phyloP scores from a whole-genome alignment of 768 basidiomycete genomes.

The Lentinula detonsa region DNA sequence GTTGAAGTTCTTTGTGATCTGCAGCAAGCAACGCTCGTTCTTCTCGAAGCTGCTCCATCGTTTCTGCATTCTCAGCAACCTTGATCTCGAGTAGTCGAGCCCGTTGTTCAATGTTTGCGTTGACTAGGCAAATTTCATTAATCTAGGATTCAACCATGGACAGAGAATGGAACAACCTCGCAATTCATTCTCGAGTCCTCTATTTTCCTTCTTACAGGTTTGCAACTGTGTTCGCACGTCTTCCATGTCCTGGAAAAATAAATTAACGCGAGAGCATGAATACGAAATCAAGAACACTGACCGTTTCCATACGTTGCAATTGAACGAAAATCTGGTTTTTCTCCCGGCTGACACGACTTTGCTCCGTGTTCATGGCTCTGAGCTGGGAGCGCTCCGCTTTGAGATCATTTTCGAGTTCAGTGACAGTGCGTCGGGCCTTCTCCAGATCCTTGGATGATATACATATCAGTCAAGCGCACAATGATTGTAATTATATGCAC shows the following conservation, averaged over 20 bases:
- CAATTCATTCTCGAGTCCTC: constrained; percentile 67
- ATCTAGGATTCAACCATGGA: not conserved
- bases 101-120: constrained; percentile 66
- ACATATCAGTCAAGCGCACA: not conserved
- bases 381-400: constrained; percentile 64
- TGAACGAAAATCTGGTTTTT: constrained; percentile 58
- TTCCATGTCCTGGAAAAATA: constrained; percentile 62
- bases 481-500: constrained; percentile 10
- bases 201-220: constrained; percentile 66
- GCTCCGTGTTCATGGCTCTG: constrained; percentile 57
- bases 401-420: constrained; percentile 68
- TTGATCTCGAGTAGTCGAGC: constrained; percentile 61
- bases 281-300: constrained; percentile 24
- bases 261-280: not conserved
- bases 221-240: constrained; percentile 67
- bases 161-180: constrained; percentile 40
- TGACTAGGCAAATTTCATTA: constrained; percentile 31
- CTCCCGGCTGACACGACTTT: constrained; percentile 55
- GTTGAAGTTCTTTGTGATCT: constrained; percentile 73
- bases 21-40: constrained; percentile 65
- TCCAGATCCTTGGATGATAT: constrained; percentile 57
- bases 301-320: constrained; percentile 66
- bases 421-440: constrained; percentile 55
- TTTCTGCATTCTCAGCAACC: constrained; percentile 61
- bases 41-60: constrained; percentile 69